Percentiles rank a stretch among this genome's conserved stretches.
Conservation (phyloP, 352 stramenopile species). For the Globisporangium emineosum region DNA sequence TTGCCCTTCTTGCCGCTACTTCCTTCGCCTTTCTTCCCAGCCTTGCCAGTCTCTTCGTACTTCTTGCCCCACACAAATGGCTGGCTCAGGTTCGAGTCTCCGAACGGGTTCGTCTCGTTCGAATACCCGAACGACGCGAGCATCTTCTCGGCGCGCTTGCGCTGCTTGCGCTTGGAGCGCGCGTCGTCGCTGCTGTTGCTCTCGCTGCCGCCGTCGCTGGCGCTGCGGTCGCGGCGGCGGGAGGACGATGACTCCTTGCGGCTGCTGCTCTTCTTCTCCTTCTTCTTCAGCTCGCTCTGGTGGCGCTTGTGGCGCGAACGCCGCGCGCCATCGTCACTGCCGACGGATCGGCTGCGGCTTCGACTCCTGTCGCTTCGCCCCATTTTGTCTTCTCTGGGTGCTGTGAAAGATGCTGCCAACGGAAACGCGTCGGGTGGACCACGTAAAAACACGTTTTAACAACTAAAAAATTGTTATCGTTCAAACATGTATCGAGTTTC, state of each 20-base stretch:
- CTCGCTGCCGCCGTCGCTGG: slow-evolving; percentile 1
- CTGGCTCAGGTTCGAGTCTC: slow-evolving; percentile 96
- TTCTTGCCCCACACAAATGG: slow-evolving; percentile 99
- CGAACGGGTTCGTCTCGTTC: slow-evolving; percentile 99
- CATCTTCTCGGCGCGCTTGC: slow-evolving; percentile 74
- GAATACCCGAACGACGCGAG: slow-evolving; percentile 93
- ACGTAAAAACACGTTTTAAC: no score
- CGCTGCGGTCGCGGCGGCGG: not conserved
- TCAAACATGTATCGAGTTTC: no score
- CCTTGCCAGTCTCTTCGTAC: slow-evolving; percentile 47
- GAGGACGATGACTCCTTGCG: slow-evolving; percentile 2
- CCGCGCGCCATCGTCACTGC: slow-evolving; percentile 2
- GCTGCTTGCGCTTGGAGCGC: slow-evolving; percentile 50
- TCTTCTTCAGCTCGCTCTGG: not conserved
- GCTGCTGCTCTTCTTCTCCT: slow-evolving; percentile 1
- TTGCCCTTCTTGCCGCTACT: slow-evolving; percentile 5
- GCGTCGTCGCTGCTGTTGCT: slow-evolving; percentile 25
- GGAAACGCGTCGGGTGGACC: no score
- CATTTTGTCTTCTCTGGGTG: slow-evolving; percentile 1
- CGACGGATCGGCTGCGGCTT: slow-evolving; percentile 4
- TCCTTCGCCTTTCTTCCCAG: slow-evolving; percentile 4
- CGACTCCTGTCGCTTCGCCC: slow-evolving; percentile 11
- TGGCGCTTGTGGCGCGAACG: slow-evolving; percentile 8
- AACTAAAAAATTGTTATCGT: no score
- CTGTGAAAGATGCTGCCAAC: slow-evolving; percentile 1